Evolutionary conservation across 202 grass and related monocot species (phyloP), one percentile per base, ranked within the genome.

Genomic region (Bolboschoenoplectus hybrid): DNA sequence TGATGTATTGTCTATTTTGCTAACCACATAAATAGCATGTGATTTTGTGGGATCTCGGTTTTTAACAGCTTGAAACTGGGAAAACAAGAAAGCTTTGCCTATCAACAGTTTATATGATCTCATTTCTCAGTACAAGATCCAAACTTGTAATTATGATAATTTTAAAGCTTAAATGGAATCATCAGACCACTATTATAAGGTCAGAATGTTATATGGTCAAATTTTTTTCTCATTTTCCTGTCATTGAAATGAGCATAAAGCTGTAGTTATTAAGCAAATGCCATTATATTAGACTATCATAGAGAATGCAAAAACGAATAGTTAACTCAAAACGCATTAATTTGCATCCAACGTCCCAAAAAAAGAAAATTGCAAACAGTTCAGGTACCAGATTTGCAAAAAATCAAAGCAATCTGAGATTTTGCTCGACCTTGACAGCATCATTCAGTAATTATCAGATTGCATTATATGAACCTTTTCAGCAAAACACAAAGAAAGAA

Each of bases 61-160:
- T 63, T 46, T 34, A 7, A 64, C 26, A 14, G 32, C 26, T 77
- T 36, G 50, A 77, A 53, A 77, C 32, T 35, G 12, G 50, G 32
- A 19, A 67, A 76, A 38, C 32, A 58, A 79, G 35, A 58, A 58
- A 9, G 7, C 58, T n/a, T 19, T 9, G 26, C 9, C 26, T 36
- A 58, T n/a, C 35, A 3, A 16, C 35, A 41, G 51, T 78, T 56
- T n/a, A 40, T 58, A 58, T 35, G 41, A 32, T 40, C 5, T n/a
- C 51, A 58, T 10, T 76, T 76, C 72, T 49, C 32, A 78, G 74
- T 78, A 36, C 14, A 2, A 79, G 34, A 58, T 57, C 34, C 51
- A n/a, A 57, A 8, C 51, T 11, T 79, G 52, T 79, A 79, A 40
- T 76, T 36, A 55, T 39, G 5, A 19, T 79, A n/a, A 56, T 9